Conservation (phyloP, 129 eudicot genomes). For the Daucus carota region DH1_v3.0 NC_030386.2:26092001-26092500, state of each 20-base stretch:
- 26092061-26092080: constrained; percentile 23
- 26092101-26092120: constrained; percentile 23
- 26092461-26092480: constrained; percentile 30
- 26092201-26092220: neutral
- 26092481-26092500: constrained; percentile 20
- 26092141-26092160: constrained; percentile 11
- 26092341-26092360: constrained; percentile 43
- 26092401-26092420: constrained; percentile 39
- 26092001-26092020: neutral
- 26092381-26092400: constrained; percentile 42
- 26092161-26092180: constrained; percentile 36
- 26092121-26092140: constrained; percentile 24
- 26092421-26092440: constrained; percentile 26
- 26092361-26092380: constrained; percentile 30
- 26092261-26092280: constrained; percentile 26
- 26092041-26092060: constrained; percentile 17
- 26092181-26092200: neutral
- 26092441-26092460: constrained; percentile 34
- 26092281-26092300: constrained; percentile 34
- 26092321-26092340: constrained; percentile 28
- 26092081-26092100: constrained; percentile 18
- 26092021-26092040: neutral
- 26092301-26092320: constrained; percentile 27
- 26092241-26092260: constrained; percentile 31
- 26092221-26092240: constrained; percentile 29